Conservation (phyloP, 2,329 filamentous ascomycete species). For the Emmonsiellopsis sp. region DNA sequence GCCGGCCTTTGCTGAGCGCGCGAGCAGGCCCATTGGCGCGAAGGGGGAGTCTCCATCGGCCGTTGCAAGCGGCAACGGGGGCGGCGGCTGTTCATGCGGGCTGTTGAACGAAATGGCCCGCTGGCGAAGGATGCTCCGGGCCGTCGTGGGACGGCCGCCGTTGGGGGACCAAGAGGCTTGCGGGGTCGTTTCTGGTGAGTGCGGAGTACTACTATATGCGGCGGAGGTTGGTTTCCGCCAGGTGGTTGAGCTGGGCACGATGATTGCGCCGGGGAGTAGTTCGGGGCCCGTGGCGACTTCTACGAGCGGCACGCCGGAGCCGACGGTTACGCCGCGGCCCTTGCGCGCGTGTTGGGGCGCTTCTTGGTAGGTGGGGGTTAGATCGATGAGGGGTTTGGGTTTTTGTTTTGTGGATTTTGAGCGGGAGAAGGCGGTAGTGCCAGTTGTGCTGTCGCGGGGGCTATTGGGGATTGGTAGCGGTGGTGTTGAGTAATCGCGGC, state of each 20-base stretch:
- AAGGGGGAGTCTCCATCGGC: constrained; percentile 18
- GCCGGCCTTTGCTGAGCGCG: constrained; percentile 15
- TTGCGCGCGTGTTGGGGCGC: constrained; percentile 39
- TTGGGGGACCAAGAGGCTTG: background rate
- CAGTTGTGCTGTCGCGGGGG: constrained; percentile 16
- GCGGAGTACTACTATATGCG: background rate
- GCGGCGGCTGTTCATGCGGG: background rate
- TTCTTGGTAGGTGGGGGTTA: constrained; percentile 56
- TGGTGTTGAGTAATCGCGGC: constrained; percentile 14
- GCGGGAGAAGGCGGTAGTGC: constrained; percentile 29
- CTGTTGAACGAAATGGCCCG: background rate
- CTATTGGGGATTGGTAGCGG: background rate
- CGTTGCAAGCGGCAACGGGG: constrained; percentile 6
- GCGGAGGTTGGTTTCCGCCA: constrained; percentile 25
- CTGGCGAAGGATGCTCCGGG: background rate
- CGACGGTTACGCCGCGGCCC: constrained; percentile 32
- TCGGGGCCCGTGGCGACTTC: constrained; percentile 34
- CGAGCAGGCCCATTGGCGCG: constrained; percentile 28
- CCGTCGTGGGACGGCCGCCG: background rate
- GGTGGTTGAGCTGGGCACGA: constrained; percentile 29
- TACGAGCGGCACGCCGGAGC: constrained; percentile 28
- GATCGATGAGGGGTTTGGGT: constrained; percentile 57
- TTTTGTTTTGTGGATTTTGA: constrained; percentile 36
- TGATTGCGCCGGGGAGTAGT: constrained; percentile 21
- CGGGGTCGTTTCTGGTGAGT: background rate